These are phyloP conservation scores for Triangularia setosa DNA, from an alignment of 2,329 filamentous ascomycete species.

Conservation along the genomic window DNA sequence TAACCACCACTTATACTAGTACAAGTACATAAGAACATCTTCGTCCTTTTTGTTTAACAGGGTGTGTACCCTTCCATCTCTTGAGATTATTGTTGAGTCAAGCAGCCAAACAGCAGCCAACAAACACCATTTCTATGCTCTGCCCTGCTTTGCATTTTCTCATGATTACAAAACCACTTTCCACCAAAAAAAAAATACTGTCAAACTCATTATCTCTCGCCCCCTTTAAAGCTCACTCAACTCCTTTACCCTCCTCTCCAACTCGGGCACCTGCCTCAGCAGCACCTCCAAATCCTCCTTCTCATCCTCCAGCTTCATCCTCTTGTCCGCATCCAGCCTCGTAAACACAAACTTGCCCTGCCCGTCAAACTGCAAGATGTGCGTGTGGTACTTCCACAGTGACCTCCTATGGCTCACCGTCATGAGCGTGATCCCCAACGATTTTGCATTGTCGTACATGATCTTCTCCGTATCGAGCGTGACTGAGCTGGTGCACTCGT, in stretches of 20 bases:
- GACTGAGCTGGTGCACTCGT: constrained; percentile 95
- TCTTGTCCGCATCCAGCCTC: constrained; percentile 77
- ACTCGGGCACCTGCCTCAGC: constrained; percentile 79
- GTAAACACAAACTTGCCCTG: constrained; percentile 91
- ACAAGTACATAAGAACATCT: not conserved
- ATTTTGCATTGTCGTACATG: constrained; percentile 97
- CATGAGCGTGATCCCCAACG: constrained; percentile 89
- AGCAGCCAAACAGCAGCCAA: not conserved
- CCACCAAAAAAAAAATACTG: not conserved
- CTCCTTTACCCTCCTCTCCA: constrained; percentile 81
- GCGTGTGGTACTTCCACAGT: constrained; percentile 93
- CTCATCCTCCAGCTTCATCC: constrained; percentile 88
- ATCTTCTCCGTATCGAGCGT: constrained; percentile 89
- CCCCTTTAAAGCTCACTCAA: constrained; percentile 43
- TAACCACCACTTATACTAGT: not conserved
- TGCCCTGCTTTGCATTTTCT: not conserved
- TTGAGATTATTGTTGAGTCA: not conserved
- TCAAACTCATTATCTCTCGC: not conserved
- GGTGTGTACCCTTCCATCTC: not conserved
- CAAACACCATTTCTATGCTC: not conserved
- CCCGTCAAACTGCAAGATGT: constrained; percentile 94
- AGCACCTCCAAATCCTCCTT: constrained; percentile 88
- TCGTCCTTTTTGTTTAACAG: not conserved
- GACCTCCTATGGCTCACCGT: constrained; percentile 89
- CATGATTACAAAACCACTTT: not conserved